phyloP scores from a whole-genome alignment of 768 basidiomycete genomes.

The Suillus clintonianus region DNA sequence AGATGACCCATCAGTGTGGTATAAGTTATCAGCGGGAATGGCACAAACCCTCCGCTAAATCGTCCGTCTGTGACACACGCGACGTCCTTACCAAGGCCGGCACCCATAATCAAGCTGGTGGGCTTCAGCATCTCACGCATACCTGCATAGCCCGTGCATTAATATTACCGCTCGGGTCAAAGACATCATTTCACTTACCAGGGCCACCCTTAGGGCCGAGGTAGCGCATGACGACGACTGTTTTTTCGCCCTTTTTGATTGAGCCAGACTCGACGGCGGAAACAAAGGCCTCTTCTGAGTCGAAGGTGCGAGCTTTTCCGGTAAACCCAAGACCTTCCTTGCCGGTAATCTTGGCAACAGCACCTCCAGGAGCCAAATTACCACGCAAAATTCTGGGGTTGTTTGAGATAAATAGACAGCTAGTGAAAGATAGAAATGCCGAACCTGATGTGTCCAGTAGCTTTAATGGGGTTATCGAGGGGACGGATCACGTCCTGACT shows the following conservation, averaged over 20 bases:
- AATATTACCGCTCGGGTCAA: conserved; percentile 6
- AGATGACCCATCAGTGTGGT: conserved; percentile 13
- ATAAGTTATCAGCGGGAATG: conserved; percentile 14
- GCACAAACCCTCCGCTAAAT: conserved; percentile 92
- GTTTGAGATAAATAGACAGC: conserved; percentile 4
- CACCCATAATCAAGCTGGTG: conserved; percentile 97
- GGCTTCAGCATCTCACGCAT: conserved; percentile 99
- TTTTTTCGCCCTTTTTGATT: conserved; percentile 95
- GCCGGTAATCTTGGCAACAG: conserved; percentile 96
- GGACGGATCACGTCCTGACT: conserved; percentile 88
- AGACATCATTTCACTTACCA: conserved; percentile 48
- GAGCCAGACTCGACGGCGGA: conserved; percentile 85
- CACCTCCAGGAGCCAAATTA: conserved; percentile 91
- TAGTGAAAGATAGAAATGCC: conserved; percentile 8
- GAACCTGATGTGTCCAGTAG: conserved; percentile 87
- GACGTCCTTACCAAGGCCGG: conserved; percentile 93
- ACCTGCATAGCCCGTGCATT: conserved; percentile 44
- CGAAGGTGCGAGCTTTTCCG: conserved; percentile 92
- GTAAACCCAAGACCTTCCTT: conserved; percentile 91
- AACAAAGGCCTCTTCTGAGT: conserved; percentile 86
- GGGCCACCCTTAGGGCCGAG: conserved; percentile 97
- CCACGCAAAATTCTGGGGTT: conserved; percentile 77
- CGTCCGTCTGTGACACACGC: conserved; percentile 97
- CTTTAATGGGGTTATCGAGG: conserved; percentile 84
- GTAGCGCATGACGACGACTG: conserved; percentile 92